These are phyloP conservation scores for Leishmania lainsoni DNA, from an alignment of 208 protist genomes.

Conservation along the genomic window DNA sequence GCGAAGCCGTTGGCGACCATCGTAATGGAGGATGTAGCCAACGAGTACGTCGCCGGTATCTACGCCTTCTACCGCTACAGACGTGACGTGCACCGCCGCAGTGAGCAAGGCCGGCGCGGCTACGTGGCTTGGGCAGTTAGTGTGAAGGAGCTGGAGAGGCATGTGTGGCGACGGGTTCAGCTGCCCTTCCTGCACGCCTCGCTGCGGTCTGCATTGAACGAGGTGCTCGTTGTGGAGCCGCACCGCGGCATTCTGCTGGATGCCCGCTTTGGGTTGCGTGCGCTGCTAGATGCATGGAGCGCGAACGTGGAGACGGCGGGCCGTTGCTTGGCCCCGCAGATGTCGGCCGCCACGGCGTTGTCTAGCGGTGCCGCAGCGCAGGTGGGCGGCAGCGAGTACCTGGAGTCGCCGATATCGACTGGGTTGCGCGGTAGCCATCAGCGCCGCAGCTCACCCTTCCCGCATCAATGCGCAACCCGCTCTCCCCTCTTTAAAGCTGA, in stretches of 20 bases:
- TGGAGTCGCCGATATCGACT: slow-evolving; percentile 5
- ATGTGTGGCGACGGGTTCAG: slow-evolving; percentile 38
- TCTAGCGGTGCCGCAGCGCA: neutral
- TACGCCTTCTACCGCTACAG: slow-evolving; percentile 48
- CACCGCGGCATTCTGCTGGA: slow-evolving; percentile 66
- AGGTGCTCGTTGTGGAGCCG: slow-evolving; percentile 54
- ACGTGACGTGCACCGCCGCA: slow-evolving; percentile 37
- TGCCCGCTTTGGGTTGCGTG: slow-evolving; percentile 44
- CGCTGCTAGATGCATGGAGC: slow-evolving; percentile 62
- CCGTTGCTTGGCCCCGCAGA: slow-evolving; percentile 23
- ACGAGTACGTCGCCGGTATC: slow-evolving; percentile 39
- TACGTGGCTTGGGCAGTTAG: slow-evolving; percentile 58
- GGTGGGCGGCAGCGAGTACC: slow-evolving; percentile 9
- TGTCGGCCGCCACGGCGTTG: neutral
- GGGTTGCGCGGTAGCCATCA: slow-evolving; percentile 5
- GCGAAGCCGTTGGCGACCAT: slow-evolving; percentile 37
- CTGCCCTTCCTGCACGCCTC: slow-evolving; percentile 37
- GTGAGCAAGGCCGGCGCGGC: slow-evolving; percentile 24
- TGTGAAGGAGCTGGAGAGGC: slow-evolving; percentile 47
- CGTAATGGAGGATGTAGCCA: slow-evolving; percentile 48
- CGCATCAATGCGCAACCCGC: neutral
- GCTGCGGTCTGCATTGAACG: slow-evolving; percentile 37
- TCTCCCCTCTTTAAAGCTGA: neutral
- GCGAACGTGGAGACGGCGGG: slow-evolving; percentile 23
- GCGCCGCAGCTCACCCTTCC: slow-evolving; percentile 15